Base-by-base conservation (phyloP, 768 basidiomycete genomes). In the Boletellus ananiceps region DNA sequence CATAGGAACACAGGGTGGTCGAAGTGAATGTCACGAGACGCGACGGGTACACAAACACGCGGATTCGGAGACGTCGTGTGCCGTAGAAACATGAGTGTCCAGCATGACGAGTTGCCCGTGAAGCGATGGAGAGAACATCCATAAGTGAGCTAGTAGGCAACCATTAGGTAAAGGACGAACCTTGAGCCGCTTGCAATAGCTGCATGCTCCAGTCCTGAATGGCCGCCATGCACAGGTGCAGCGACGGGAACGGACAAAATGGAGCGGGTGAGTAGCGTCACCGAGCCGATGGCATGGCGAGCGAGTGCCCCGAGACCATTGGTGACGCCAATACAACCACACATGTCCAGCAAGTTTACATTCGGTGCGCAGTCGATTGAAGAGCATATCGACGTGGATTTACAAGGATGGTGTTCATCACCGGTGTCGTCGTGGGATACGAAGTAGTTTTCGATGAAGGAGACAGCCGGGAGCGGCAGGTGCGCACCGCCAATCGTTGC, bases 141-240 rank as follows among this genome's bases (percentile, higher is more conserved):
- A 46, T 69, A 52, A 70, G 62, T 52, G 44, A 59, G 19, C 45
- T 11, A 40, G 39, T 19, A 37, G 23, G 13, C 19, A 54, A n/a
- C 5, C 6, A 44, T 16, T 18, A 57, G 42, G 44, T 23, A 45
- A 46, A 41, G 50, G 29, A 71, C 81, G 50, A 69, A 85, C 87
- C 84, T 92, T 92, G 60, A 91, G 81, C 62, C 83, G 86, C 68
- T 90, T 92, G 78, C 89, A 92, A 61, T 91, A 82, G 3, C 79
- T 85, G 67, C 89, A 92, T 37, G 89, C 89, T 49, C 89, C 87
- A 54, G 84, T 82, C 37, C 88, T 91, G 65, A 37, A 56, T 25
- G 33, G 23, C 37, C 43, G 39, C 51, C 31, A 44, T 47, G 35
- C 46, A n/a, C 35, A 38, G 57, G 25, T 8, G 27, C 21, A 45